phyloP scores from a whole-genome alignment of 139 green algal genomes.

The Chlamydomonas incerta region DNA sequence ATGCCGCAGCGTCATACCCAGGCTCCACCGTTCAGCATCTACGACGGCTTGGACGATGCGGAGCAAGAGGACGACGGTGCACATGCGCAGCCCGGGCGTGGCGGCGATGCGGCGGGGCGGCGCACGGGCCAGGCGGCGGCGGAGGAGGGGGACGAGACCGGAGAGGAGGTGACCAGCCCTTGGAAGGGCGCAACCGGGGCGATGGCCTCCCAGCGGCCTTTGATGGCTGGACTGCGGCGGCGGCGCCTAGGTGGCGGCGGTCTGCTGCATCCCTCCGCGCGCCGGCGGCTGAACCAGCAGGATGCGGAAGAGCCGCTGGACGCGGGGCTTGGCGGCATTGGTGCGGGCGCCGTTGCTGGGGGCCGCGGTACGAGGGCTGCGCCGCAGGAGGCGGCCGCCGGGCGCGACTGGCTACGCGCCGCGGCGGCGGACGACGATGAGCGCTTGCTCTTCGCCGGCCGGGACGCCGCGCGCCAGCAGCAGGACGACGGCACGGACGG shows the following conservation, averaged over 20 bases:
- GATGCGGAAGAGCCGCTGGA: not conserved
- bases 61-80: not conserved
- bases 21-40: slow-evolving; percentile 21
- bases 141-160: not conserved
- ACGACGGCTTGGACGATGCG: not conserved
- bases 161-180: slow-evolving; percentile 20
- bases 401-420: not conserved
- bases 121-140: not conserved
- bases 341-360: not conserved
- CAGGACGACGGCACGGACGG: too few relatives aligned
- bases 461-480: too few relatives aligned
- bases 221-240: not conserved
- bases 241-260: not conserved
- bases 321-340: too few relatives aligned
- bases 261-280: not conserved
- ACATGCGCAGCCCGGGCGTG: not conserved
- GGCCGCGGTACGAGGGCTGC: too few relatives aligned
- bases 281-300: not conserved
- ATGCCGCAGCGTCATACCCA: not conserved
- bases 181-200: not conserved
- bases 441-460: too few relatives aligned
- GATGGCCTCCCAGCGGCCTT: not conserved
- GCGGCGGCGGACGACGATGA: too few relatives aligned
- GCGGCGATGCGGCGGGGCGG: not conserved
- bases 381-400: not conserved